Base-by-base conservation (phyloP, 2,329 filamentous ascomycete genomes). In the Cordyceps farinosa region DNA sequence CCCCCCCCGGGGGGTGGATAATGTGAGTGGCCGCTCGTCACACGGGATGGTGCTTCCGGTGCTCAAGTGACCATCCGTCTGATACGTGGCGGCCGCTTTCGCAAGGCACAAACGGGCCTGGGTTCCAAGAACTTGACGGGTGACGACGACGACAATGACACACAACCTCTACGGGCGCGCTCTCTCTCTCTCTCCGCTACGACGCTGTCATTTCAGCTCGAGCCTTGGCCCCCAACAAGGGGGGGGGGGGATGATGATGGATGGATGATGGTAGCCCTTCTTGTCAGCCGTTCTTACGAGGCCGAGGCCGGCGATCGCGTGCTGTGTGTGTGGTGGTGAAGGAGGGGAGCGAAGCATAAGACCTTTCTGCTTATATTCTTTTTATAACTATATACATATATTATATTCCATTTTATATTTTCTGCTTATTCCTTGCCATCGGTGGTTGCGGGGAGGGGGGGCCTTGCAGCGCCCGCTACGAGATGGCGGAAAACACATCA, bases 121-220 rank as follows among this genome's bases (percentile, higher is more conserved):
- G n/a, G 22, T 53, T 38, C n/a, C n/a, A n/a, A 22, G 53, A 27
- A 17, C 32, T 55, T 42, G 30, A 15, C 29, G 42, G 32, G 40
- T 45, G 54, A 47, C n/a, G 30, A 36, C 29, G 27, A 52, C 10
- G 27, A 22, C 22, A 22, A 22, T 22, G 22, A 22, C 22, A 22
- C 22, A 22, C 13, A 38, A 34, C 29, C 27, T 36, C 11, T 27
- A 42, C 42, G 42, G 42, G 32, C 30, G 34, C 7, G 3, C 11
- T 17, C n/a, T 30, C 30, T 22, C 22, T 22, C 22, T 22, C 22
- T 22, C 22, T 22, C 22, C 22, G 30, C 32, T 57, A n/a, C 55
- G 42, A 57, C 55, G 55, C 42, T 57, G 55, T 47, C 34, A 59
- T 59, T 59, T 59, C 56, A 59, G 56, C 56, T 50, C 56, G 17